Evolutionary conservation across 2,329 filamentous ascomycete species (phyloP).

Genomic region (Ascochyta viciae-villosae): DNA sequence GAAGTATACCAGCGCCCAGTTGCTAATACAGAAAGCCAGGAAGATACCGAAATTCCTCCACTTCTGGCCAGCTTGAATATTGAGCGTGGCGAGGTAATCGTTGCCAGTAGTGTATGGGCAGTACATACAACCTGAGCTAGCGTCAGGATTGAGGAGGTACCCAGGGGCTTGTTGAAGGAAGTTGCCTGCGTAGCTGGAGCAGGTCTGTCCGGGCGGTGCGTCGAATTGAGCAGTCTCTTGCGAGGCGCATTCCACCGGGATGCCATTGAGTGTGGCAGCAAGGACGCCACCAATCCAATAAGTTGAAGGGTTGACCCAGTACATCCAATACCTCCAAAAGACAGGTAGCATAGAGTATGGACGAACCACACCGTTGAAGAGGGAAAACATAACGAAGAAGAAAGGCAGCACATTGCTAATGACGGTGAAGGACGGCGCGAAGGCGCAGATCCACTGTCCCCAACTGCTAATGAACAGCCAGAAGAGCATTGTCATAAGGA

Average conservation of each 20-base stretch:
- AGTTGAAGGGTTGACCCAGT: conserved; percentile 71
- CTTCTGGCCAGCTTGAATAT: conserved; percentile 65
- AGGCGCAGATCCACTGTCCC: conserved; percentile 87
- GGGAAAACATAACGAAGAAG: conserved; percentile 78
- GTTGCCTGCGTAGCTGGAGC: conserved; percentile 66
- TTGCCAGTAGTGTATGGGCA: conserved; percentile 71
- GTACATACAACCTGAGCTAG: conserved; percentile 69
- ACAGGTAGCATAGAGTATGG: conserved; percentile 69
- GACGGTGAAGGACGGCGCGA: conserved; percentile 79
- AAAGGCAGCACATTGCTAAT: conserved; percentile 77
- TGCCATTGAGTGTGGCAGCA: conserved; percentile 64
- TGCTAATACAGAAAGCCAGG: conserved; percentile 72
- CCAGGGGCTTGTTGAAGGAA: conserved; percentile 65
- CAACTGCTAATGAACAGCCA: conserved; percentile 77
- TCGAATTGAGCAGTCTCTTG: conserved; percentile 71
- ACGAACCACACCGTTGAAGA: conserved; percentile 80
- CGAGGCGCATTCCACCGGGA: conserved; percentile 54
- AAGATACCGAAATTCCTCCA: conserved; percentile 79
- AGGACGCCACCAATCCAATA: conserved; percentile 77
- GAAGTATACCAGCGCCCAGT: conserved; percentile 77
- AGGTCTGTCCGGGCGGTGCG: conserved; percentile 69
- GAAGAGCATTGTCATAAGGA: conserved; percentile 79
- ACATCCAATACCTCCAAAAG: conserved; percentile 78
- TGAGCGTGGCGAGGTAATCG: conserved; percentile 69
- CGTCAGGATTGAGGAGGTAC: conserved; percentile 69